Base-by-base conservation (phyloP, 2,329 filamentous ascomycete species). In the Zasmidium cellare region DNA sequence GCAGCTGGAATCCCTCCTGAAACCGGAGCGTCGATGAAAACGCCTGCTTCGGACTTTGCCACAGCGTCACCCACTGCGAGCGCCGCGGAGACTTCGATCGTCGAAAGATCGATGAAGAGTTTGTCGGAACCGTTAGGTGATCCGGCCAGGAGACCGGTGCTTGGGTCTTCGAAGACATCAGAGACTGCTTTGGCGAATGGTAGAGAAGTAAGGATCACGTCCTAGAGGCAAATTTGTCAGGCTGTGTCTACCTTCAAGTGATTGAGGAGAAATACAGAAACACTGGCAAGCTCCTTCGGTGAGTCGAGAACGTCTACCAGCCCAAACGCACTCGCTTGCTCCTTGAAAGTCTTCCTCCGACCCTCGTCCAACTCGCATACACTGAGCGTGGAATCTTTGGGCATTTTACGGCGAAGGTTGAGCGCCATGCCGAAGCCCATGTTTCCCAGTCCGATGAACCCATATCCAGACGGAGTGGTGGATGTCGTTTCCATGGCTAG, bases 391-490 rank as follows among this genome's bases (percentile, higher is more conserved):
- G 71, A 63, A 1, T 64, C 60, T 0, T 61, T 24, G 19, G 65
- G 62, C 45, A 76, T 69, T 22, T 74, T 74, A 66, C 71, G 69
- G 2, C 75, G 71, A 0, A 77, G 67, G 56, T 77, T 77, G 14
- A 73, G 63, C 23, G 75, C 75, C 75, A 77, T 77, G 25, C 74
- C 73, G 47, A 73, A 77, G 50, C 75, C 75, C 75, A 77, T 77
- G 31, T 76, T 73, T 6, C 75, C 75, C 1, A 77, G 67, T 53
- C 75, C 75, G 24, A 57, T 52, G 38, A 55, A 55, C 7, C 28
- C 28, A 31, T n/a, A n/a, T n/a, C n/a, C n/a, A n/a, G n/a, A n/a
- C n/a, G n/a, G n/a, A n/a, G n/a, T n/a, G n/a, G n/a, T n/a, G n/a
- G n/a, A n/a, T n/a, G n/a, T n/a, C n/a, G n/a, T n/a, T n/a, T n/a